Evolutionary conservation across 2,329 filamentous ascomycete species (phyloP).

Genomic region (Beauveria bassiana): DNA sequence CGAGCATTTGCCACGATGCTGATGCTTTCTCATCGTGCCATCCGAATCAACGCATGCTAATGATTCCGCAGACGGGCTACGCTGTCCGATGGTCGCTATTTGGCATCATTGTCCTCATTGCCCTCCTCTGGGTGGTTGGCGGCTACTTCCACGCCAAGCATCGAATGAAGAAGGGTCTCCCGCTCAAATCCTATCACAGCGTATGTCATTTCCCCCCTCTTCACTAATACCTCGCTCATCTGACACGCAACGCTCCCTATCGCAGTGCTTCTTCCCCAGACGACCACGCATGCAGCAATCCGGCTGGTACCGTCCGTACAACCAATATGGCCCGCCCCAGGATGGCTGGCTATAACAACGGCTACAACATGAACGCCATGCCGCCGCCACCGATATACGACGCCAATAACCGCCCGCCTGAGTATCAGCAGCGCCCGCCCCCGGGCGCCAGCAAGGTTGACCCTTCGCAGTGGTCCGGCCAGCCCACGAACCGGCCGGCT

Average conservation of each 20-base stretch:
- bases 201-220: conserved; percentile 32
- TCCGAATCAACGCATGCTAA: neutral
- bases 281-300: conserved; percentile 38
- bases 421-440: conserved; percentile 41
- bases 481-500: conserved; percentile 17
- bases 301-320: conserved; percentile 34
- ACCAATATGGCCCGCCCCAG: conserved; percentile 10
- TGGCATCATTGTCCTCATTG: conserved; percentile 47
- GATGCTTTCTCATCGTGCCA: neutral
- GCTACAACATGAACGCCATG: conserved; percentile 44
- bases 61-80: conserved; percentile 42
- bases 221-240: neutral
- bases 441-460: conserved; percentile 45
- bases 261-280: conserved; percentile 45
- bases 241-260: neutral
- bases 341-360: conserved; percentile 30
- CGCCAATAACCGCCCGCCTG: conserved; percentile 42
- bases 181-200: conserved; percentile 62
- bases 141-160: conserved; percentile 64
- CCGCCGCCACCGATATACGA: conserved; percentile 52
- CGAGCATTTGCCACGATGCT: too few species aligned
- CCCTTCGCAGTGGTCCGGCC: conserved; percentile 36
- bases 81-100: conserved; percentile 68
- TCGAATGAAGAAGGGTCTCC: conserved; percentile 57
- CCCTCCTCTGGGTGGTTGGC: conserved; percentile 55